Percentiles rank a stretch among this genome's conserved stretches.
Evolutionary conservation across 148 eudicot species (phyloP).

Genomic region (Chenopodium formosanum): DNA sequence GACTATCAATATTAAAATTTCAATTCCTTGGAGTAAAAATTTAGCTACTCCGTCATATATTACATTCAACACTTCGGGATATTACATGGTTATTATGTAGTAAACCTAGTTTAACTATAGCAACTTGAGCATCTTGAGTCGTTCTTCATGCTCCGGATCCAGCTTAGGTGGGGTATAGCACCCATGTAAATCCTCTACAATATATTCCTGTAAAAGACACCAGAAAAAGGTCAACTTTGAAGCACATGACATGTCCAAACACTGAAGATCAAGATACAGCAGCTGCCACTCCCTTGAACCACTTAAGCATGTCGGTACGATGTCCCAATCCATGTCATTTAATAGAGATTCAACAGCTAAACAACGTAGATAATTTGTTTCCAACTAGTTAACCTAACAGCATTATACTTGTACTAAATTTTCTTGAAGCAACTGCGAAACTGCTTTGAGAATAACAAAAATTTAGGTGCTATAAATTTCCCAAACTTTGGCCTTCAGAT

Average conservation of each 20-base stretch:
- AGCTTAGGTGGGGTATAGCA: conserved; percentile 68
- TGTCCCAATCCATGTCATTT: background rate
- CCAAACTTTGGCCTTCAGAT: background rate
- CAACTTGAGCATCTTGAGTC: conserved; percentile 72
- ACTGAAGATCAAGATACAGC: background rate
- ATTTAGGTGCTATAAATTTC: background rate
- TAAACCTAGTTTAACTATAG: conserved; percentile 20
- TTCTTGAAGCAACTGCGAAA: background rate
- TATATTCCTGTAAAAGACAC: conserved; percentile 54
- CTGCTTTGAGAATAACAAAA: background rate
- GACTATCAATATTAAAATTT: background rate
- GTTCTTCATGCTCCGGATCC: conserved; percentile 62
- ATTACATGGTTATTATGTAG: background rate
- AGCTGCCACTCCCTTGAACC: background rate
- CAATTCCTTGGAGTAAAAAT: background rate
- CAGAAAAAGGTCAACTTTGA: background rate
- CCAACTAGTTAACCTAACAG: background rate
- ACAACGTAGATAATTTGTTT: background rate
- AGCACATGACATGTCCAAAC: background rate
- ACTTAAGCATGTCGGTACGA: background rate
- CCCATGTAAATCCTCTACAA: conserved; percentile 79
- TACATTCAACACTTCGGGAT: background rate
- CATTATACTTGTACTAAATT: background rate
- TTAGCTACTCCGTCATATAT: background rate
- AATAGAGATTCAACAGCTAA: background rate